A percentile compares a stretch with the other conserved stretches of the same genome.
These are phyloP conservation scores for Phlyctochytrium planicorne DNA, from an alignment of 192 early-diverging fungal species.

Conservation along the genomic window DNA sequence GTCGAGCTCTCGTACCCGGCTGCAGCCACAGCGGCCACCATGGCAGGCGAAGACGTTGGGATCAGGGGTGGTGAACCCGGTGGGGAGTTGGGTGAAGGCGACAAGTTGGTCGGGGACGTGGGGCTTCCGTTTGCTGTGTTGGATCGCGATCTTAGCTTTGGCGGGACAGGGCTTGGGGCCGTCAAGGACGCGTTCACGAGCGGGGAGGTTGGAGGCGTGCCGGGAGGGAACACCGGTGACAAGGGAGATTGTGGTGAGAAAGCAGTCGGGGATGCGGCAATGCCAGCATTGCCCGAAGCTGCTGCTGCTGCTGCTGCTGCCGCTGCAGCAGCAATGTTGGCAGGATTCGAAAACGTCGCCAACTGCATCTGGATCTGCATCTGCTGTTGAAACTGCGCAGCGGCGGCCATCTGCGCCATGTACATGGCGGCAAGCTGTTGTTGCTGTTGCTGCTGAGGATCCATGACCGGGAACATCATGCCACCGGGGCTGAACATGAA, in stretches of 20 bases:
- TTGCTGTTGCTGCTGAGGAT: background rate
- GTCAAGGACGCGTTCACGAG: background rate
- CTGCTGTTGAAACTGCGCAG: background rate
- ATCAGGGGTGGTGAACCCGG: background rate
- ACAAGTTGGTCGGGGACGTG: background rate
- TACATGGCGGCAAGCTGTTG: background rate
- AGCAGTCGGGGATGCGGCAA: no score
- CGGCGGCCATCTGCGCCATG: background rate
- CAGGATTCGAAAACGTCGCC: background rate
- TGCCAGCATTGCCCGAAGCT: no score
- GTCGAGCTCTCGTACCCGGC: no score
- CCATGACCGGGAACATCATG: no score
- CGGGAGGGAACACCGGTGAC: no score
- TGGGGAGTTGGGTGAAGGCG: background rate
- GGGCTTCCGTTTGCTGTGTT: background rate
- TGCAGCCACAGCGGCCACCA: no score
- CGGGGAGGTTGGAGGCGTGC: no score
- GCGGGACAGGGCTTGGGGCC: background rate
- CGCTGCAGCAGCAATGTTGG: background rate
- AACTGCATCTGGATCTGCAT: background rate
- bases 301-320: background rate
- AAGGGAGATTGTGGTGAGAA: no score
- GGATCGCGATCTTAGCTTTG: background rate
- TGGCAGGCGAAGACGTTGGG: no score
- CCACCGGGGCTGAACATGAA: no score